Evolutionary conservation across 371 early-diverging fungal genomes (phyloP).

Genomic region (Mucor ambiguus): DNA sequence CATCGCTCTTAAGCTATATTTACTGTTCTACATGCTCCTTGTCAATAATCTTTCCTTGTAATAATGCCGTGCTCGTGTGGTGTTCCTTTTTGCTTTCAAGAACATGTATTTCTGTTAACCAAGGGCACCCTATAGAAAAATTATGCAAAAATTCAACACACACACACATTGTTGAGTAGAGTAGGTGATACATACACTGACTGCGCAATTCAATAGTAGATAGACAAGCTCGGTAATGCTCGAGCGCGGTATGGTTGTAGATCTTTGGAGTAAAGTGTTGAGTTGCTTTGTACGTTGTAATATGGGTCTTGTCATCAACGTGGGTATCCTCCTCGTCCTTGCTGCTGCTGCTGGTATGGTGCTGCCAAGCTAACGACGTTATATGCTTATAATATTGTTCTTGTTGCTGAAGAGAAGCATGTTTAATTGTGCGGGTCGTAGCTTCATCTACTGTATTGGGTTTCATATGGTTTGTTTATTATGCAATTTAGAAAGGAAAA

Average conservation of each 20-base stretch:
- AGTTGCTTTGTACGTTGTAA: neutral
- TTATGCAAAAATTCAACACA: neutral
- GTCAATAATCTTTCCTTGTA: constrained; percentile 2
- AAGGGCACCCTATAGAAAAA: constrained; percentile 17
- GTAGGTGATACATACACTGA: constrained; percentile 14
- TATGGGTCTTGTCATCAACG: neutral
- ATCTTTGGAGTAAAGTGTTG: neutral
- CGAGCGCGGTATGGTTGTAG: neutral
- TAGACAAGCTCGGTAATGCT: constrained; percentile 6
- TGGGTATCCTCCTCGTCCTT: neutral
- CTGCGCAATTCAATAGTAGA: constrained; percentile 6
- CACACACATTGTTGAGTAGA: no score
- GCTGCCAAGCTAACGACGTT: neutral
- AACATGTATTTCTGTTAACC: constrained; percentile 9
- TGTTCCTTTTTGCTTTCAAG: neutral
- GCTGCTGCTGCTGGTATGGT: neutral
- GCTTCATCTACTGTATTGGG: neutral
- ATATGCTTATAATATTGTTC: neutral
- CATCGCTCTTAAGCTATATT: neutral
- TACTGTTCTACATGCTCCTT: neutral
- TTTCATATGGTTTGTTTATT: neutral
- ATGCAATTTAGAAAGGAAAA: neutral
- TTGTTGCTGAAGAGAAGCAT: neutral
- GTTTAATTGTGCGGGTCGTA: neutral
- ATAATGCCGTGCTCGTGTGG: constrained; percentile 1